These are phyloP conservation scores for Bondarzewia mesenterica DNA, from an alignment of 1,284 basidiomycete species.

Conservation along the genomic window DNA sequence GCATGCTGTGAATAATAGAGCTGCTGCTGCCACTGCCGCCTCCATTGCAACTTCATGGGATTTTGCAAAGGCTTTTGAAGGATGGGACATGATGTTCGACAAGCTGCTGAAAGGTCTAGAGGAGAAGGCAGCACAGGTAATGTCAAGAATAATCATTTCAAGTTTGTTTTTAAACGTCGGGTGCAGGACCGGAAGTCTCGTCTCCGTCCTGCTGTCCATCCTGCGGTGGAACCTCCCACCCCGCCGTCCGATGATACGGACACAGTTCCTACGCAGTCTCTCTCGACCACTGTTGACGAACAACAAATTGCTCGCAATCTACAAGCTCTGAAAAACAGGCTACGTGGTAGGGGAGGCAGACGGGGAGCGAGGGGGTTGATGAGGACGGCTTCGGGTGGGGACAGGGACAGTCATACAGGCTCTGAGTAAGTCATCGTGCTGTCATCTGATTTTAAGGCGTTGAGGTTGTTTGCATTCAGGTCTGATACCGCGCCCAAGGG, in stretches of 20 bases:
- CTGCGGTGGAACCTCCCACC: constrained; percentile 30
- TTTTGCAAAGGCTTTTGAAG: constrained; percentile 64
- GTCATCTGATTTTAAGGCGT: constrained; percentile 8
- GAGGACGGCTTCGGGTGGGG: constrained; percentile 45
- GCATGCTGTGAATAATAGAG: constrained; percentile 46
- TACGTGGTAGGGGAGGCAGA: constrained; percentile 61
- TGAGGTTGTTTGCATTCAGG: constrained; percentile 24
- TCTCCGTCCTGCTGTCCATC: constrained; percentile 35
- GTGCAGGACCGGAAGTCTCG: constrained; percentile 62
- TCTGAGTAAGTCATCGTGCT: constrained; percentile 53
- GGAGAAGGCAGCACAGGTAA: constrained; percentile 63
- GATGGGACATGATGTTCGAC: constrained; percentile 81
- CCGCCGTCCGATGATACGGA: constrained; percentile 55
- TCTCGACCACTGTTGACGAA: constrained; percentile 62
- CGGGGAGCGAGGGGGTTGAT: constrained; percentile 44
- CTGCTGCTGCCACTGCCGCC: constrained; percentile 27
- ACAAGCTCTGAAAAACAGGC: constrained; percentile 79
- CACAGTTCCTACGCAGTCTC: constrained; percentile 55
- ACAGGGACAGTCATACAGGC: constrained; percentile 50
- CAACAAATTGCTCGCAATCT: constrained; percentile 91
- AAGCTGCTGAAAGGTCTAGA: constrained; percentile 71
- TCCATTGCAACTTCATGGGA: constrained; percentile 43
- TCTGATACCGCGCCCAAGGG: constrained; percentile 52
- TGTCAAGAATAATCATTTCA: constrained; percentile 9
- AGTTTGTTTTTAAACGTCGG: constrained; percentile 4